Evolutionary conservation across 1,284 basidiomycete genomes (phyloP).

Genomic region (Volvariella volvacea): DNA sequence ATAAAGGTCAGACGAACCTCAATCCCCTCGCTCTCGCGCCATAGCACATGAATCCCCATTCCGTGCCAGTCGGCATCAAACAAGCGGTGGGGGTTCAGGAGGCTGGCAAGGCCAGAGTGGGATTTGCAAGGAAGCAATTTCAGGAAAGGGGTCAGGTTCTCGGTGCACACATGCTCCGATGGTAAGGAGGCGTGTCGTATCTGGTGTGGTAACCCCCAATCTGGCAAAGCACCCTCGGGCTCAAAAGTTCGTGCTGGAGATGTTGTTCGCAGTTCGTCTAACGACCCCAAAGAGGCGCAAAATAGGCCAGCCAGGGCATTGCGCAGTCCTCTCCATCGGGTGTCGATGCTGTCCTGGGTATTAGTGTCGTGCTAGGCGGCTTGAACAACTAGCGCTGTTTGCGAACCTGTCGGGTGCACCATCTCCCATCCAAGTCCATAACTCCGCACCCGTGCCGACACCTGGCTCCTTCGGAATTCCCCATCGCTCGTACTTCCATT

Average conservation of each 20-base stretch:
- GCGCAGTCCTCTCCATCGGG: slow-evolving; percentile 79
- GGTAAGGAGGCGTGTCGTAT: slow-evolving; percentile 75
- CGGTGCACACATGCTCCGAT: slow-evolving; percentile 88
- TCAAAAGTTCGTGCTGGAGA: slow-evolving; percentile 32
- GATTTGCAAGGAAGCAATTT: slow-evolving; percentile 93
- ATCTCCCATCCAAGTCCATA: slow-evolving; percentile 85
- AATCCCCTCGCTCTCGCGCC: slow-evolving; percentile 46
- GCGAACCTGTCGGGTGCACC: slow-evolving; percentile 45
- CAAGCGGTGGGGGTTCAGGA: slow-evolving; percentile 82
- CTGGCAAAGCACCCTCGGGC: slow-evolving; percentile 51
- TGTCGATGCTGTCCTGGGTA: slow-evolving; percentile 45
- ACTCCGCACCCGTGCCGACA: slow-evolving; percentile 80
- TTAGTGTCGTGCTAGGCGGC: slow-evolving; percentile 6
- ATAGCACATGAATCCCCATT: slow-evolving; percentile 72
- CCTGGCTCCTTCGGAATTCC: slow-evolving; percentile 72
- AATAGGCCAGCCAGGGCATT: slow-evolving; percentile 91
- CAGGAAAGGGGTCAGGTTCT: slow-evolving; percentile 94
- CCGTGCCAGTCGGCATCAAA: slow-evolving; percentile 90
- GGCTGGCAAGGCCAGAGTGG: slow-evolving; percentile 78
- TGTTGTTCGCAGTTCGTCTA: slow-evolving; percentile 68
- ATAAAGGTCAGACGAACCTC: slow-evolving; percentile 76
- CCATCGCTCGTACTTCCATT: slow-evolving; percentile 88
- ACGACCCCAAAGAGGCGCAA: slow-evolving; percentile 83
- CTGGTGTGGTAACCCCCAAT: slow-evolving; percentile 42
- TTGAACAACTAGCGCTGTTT: not conserved